Percentiles rank a stretch among this genome's conserved stretches.
Conservation (phyloP, 371 early-diverging fungal species). For the Mortierella sp. region DNA sequence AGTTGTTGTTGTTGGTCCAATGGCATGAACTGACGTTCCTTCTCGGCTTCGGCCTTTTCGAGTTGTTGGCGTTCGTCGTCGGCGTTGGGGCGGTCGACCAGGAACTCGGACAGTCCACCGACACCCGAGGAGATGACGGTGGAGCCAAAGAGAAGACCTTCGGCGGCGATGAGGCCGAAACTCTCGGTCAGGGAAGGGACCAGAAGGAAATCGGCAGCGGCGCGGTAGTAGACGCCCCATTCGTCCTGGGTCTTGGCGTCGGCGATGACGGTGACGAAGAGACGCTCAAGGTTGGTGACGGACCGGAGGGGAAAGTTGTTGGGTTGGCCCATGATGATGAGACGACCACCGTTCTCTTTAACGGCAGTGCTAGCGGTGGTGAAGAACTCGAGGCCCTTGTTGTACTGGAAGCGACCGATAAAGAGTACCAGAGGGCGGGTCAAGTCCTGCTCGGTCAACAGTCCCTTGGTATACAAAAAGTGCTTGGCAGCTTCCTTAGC, state of each 20-base stretch:
- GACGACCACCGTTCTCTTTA: slow-evolving; percentile 60
- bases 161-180: slow-evolving; percentile 74
- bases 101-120: slow-evolving; percentile 70
- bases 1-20: slow-evolving; percentile 56
- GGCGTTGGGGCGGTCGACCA: slow-evolving; percentile 65
- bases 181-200: slow-evolving; percentile 74
- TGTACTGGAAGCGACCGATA: slow-evolving; percentile 75
- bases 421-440: slow-evolving; percentile 67
- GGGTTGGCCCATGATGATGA: slow-evolving; percentile 74
- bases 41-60: slow-evolving; percentile 22
- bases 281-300: slow-evolving; percentile 59
- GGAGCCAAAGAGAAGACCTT: slow-evolving; percentile 74
- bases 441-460: slow-evolving; percentile 62
- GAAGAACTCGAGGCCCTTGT: slow-evolving; percentile 72
- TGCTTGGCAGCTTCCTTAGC: slow-evolving; percentile 69
- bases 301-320: slow-evolving; percentile 68
- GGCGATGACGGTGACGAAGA: slow-evolving; percentile 62
- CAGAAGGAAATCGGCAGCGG: slow-evolving; percentile 74
- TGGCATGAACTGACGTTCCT: slow-evolving; percentile 25
- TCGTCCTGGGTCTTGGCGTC: slow-evolving; percentile 61
- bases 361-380: slow-evolving; percentile 60
- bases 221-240: slow-evolving; percentile 68
- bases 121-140: slow-evolving; percentile 71
- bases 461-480: slow-evolving; percentile 63
- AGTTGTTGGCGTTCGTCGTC: slow-evolving; percentile 28